Conservation (phyloP, 345 rosid species). For the Geranium brycei region DNA sequence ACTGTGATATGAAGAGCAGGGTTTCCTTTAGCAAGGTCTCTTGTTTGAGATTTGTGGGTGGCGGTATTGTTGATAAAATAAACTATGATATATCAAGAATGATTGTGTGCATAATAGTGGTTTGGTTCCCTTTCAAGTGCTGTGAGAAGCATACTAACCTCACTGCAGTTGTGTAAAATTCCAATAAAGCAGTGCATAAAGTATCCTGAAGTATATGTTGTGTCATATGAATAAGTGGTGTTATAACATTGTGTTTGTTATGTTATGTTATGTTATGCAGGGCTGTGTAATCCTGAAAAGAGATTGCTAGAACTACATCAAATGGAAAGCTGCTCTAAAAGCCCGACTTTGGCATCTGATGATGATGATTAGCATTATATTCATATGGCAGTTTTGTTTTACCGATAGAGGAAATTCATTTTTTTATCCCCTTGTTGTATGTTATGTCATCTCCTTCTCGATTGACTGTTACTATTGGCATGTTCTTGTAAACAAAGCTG, state of each 20-base stretch:
- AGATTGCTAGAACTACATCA: conserved; percentile 68
- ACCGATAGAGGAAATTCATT: not conserved
- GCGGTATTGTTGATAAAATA: too few species aligned
- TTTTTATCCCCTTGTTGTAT: not conserved
- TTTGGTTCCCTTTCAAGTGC: not conserved
- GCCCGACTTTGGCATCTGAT: conserved; percentile 62
- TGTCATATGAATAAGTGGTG: not conserved
- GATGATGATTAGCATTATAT: conserved; percentile 23
- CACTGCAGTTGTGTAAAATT: too few species aligned
- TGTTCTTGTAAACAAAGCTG: too few species aligned
- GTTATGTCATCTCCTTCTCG: too few species aligned
- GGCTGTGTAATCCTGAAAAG: conserved; percentile 68
- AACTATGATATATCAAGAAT: not conserved
- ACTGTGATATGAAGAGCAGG: not conserved
- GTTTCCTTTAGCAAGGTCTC: too few species aligned
- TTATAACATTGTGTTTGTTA: not conserved
- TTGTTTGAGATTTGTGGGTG: too few species aligned
- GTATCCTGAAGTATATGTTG: not conserved
- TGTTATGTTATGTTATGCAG: conserved; percentile 27
- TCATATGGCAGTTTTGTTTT: not conserved
- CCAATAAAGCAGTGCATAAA: too few species aligned
- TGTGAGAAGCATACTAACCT: too few species aligned
- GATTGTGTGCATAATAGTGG: not conserved
- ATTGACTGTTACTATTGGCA: too few species aligned
- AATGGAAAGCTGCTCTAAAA: conserved; percentile 56